phyloP scores from a whole-genome alignment of 768 basidiomycete species.

The Mycena capillaripes region DNA sequence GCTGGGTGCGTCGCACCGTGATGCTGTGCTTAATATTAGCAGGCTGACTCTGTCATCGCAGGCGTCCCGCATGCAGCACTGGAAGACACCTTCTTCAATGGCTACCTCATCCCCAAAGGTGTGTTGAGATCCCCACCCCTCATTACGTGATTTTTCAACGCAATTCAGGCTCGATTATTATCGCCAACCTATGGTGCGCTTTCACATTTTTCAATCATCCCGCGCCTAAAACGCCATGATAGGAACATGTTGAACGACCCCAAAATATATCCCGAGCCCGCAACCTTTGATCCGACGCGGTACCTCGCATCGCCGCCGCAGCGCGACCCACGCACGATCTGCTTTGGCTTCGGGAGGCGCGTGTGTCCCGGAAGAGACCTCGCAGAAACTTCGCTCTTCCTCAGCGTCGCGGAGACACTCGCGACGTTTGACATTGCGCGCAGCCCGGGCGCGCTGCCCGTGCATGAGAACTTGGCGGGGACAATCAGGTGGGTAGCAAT shows the following conservation, averaged over 20 bases:
- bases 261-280: conserved; percentile 62
- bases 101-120: conserved; percentile 63
- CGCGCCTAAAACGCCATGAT: no score
- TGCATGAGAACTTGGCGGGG: conserved; percentile 59
- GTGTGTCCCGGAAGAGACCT: conserved; percentile 65
- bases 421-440: conserved; percentile 65
- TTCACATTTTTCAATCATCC: no score
- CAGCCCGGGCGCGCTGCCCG: conserved; percentile 57
- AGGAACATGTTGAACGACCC: conserved; percentile 72
- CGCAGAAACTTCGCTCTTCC: conserved; percentile 65
- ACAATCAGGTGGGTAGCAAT: conserved; percentile 55
- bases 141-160: neutral
- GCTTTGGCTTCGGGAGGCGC: conserved; percentile 65
- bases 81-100: conserved; percentile 59
- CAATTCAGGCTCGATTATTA: conserved; percentile 52
- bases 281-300: conserved; percentile 63
- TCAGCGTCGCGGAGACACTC: conserved; percentile 58
- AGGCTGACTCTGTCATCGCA: conserved; percentile 19
- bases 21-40: neutral
- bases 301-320: conserved; percentile 53
- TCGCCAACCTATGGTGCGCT: conserved; percentile 63
- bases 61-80: conserved; percentile 61
- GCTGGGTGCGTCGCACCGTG: conserved; percentile 45
- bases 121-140: neutral
- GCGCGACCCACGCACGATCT: conserved; percentile 55